phyloP scores from a whole-genome alignment of 2,329 filamentous ascomycete species.

The Botrytis cinerea region DNA sequence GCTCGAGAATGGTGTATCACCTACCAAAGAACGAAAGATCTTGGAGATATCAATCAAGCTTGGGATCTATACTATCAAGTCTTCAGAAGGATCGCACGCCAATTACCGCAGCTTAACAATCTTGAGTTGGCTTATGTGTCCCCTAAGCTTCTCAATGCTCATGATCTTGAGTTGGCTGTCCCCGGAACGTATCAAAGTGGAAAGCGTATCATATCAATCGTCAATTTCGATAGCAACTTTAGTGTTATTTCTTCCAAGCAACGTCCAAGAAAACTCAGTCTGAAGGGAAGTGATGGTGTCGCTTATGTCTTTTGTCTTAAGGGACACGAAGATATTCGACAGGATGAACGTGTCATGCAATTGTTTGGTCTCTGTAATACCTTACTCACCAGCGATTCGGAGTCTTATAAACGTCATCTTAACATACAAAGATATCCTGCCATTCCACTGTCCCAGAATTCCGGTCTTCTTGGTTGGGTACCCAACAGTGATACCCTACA shows the following conservation, averaged over 20 bases:
- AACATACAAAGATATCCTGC: conserved; percentile 95
- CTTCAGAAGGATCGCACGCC: conserved; percentile 91
- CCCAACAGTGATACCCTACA: conserved; percentile 97
- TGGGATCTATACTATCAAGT: conserved; percentile 99
- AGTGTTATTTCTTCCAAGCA: conserved; percentile 97
- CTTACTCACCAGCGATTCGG: conserved; percentile 86
- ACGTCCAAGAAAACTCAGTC: conserved; percentile 82
- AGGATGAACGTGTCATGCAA: conserved; percentile 99
- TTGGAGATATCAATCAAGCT: conserved; percentile 93
- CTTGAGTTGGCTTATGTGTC: conserved; percentile 97
- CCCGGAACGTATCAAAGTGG: conserved; percentile 89
- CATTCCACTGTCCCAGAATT: conserved; percentile 96
- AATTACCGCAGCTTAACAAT: conserved; percentile 88
- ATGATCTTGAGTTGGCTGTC: conserved; percentile 88
- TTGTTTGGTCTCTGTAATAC: conserved; percentile 98
- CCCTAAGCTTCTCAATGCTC: conserved; percentile 82
- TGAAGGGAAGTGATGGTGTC: conserved; percentile 85
- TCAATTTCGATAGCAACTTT: conserved; percentile 86
- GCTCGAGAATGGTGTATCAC: conserved; percentile 95
- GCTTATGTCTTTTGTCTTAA: conserved; percentile 90
- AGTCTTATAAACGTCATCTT: conserved; percentile 95
- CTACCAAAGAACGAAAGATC: conserved; percentile 84
- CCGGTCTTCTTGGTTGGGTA: conserved; percentile 93
- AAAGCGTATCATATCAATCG: conserved; percentile 76
- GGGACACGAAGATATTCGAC: conserved; percentile 98